Evolutionary conservation across 192 early-diverging fungal species (phyloP).

Genomic region (Neocallimastix lanati): DNA sequence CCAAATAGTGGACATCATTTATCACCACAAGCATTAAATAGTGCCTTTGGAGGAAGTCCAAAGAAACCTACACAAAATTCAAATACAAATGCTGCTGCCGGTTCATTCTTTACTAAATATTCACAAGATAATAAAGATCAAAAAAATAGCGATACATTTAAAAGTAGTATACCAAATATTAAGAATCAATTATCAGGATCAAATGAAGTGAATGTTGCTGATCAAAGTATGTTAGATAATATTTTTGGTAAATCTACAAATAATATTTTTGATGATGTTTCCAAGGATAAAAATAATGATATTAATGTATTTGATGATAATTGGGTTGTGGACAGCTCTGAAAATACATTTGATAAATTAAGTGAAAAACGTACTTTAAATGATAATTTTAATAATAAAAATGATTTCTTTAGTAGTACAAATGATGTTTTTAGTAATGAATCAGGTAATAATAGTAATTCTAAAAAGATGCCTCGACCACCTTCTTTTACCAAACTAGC

Average conservation of each 20-base stretch:
- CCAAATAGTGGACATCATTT: not conserved
- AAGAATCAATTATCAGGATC: not conserved
- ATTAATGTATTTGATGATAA: not conserved
- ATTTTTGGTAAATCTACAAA: not conserved
- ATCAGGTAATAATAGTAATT: not conserved
- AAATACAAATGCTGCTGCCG: not conserved
- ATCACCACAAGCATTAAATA: not conserved
- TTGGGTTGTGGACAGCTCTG: not conserved
- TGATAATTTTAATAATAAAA: not conserved
- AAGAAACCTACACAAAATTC: not conserved
- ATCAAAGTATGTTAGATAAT: not conserved
- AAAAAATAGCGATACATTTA: not conserved
- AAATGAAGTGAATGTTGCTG: not conserved
- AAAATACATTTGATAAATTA: not conserved
- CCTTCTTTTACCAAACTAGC: not conserved
- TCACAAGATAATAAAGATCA: not conserved
- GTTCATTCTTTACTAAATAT: not conserved
- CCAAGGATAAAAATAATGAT: not conserved
- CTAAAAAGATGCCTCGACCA: not conserved
- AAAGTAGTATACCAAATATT: not conserved
- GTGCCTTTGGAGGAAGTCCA: not conserved
- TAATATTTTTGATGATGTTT: not conserved
- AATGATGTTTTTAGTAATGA: not conserved
- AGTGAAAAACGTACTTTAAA: not conserved
- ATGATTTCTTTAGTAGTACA: not conserved